Evolutionary conservation across 2,329 filamentous ascomycete species (phyloP).

Genomic region (Penicillium janthinellum): DNA sequence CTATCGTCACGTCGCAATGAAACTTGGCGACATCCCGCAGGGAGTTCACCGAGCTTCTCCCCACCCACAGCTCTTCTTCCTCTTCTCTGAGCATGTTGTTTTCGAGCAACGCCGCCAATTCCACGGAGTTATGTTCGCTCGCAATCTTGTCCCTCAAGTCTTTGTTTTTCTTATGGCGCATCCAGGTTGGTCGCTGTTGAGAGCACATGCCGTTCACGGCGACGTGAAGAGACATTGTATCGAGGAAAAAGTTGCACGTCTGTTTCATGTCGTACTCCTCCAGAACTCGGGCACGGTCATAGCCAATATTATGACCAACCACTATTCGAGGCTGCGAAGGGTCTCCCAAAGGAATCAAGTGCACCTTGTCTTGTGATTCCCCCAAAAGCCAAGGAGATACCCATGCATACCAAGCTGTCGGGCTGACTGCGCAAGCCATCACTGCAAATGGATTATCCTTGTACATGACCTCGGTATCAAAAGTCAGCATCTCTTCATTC

Average conservation of each 20-base stretch:
- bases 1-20: constrained; percentile 86
- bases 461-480: constrained; percentile 97
- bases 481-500: constrained; percentile 79
- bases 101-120: constrained; percentile 71
- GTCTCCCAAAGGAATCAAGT: constrained; percentile 86
- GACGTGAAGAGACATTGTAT: constrained; percentile 97
- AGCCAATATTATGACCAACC: constrained; percentile 94
- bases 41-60: constrained; percentile 91
- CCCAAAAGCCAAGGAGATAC: constrained; percentile 91
- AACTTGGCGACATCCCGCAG: constrained; percentile 94
- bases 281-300: constrained; percentile 81
- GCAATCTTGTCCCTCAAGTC: constrained; percentile 80
- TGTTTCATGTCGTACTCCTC: constrained; percentile 89
- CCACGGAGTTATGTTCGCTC: constrained; percentile 68
- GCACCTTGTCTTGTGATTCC: constrained; percentile 73
- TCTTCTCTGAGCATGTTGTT: constrained; percentile 70
- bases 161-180: constrained; percentile 89
- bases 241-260: constrained; percentile 81
- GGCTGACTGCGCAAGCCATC: constrained; percentile 92
- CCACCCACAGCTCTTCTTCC: constrained; percentile 95
- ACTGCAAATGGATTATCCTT: constrained; percentile 89
- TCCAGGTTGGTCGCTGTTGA: constrained; percentile 92
- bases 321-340: constrained; percentile 72
- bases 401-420: constrained; percentile 95
- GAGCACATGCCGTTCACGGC: constrained; percentile 99